Evolutionary conservation across 2,329 filamentous ascomycete species (phyloP), one percentile per base, ranked within the genome.

Genomic region (Phaeomoniella chlamydospora): DNA sequence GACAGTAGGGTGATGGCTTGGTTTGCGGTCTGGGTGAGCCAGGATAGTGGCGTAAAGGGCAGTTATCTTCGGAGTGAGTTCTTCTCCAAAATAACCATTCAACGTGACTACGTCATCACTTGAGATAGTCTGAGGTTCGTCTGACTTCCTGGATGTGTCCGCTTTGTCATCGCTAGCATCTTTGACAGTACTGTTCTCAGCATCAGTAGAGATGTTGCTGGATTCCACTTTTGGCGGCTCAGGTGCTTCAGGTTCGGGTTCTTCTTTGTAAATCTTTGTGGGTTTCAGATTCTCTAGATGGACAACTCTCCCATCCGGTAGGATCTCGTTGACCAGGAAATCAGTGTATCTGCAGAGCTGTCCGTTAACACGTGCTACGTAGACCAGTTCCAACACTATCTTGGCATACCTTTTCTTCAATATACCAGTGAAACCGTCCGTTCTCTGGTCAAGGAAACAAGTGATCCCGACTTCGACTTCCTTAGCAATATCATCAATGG

Each of bases 321-420:
- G 63, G 42, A 94, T 88, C 57, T 94, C 87, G 51, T 93, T 87
- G 47, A 94, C 87, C 46, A 90, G 66, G 49, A 94, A 94, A 55
- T 94, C 87, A 3, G 86, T 88, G 56, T 87, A 94, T 45, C 84
- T 74, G 38, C 14, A 34, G n/a, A 35, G 4, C 37, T 18, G 17
- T 29, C 12, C 5, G 6, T 5, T 31, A 15, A 37, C 29, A 43
- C 36, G 16, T 5, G 18, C 32, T 32, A 15, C 6, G 30, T 18
- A 3, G 9, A 14, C 3, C 2, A 31, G 29, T 19, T 37, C 34
- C 35, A 44, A 38, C 35, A 4, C 15, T 12, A 16, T n/a, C 30
- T 1, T 2, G 18, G 37, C 42, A 32, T 40, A 73, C 70, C 74
- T 68, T 51, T 80, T 75, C 63, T 84, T 84, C 49, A 83, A 49